These are phyloP conservation scores for Pythium guiyangense DNA, from an alignment of 352 stramenopile genomes.

Conservation along the genomic window DNA sequence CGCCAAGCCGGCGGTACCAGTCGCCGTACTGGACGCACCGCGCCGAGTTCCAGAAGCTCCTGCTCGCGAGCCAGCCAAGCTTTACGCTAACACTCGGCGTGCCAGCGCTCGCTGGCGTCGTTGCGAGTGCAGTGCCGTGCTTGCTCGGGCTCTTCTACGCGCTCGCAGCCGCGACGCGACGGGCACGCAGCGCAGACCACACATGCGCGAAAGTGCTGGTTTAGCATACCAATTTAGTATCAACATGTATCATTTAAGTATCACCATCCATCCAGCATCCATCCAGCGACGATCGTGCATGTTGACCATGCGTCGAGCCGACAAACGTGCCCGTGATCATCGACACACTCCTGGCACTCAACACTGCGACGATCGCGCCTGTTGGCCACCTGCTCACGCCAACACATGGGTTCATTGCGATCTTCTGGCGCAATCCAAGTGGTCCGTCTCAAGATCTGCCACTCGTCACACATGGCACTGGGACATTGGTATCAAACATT, in stretches of 20 bases:
- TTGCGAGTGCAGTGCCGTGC: constrained; percentile 6
- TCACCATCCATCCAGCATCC: no score
- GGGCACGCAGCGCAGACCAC: background rate
- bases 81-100: constrained; percentile 12
- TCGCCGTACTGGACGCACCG: constrained; percentile 56
- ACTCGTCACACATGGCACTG: no score
- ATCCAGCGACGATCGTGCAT: no score
- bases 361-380: no score
- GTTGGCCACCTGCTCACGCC: no score
- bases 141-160: constrained; percentile 8
- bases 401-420: no score
- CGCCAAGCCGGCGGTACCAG: constrained; percentile 12
- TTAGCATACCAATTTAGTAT: background rate
- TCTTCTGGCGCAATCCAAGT: no score
- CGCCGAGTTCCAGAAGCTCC: constrained; percentile 40
- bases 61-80: constrained; percentile 3
- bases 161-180: background rate
- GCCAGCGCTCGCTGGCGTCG: constrained; percentile 4
- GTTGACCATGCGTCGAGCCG: no score
- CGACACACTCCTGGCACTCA: no score
- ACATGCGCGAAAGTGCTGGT: background rate
- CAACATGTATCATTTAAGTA: no score
- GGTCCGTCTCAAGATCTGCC: no score
- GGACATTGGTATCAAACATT: no score
- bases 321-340: background rate